Conservation (phyloP, 2,329 filamentous ascomycete genomes). For the Trichoderma sp. region DNA sequence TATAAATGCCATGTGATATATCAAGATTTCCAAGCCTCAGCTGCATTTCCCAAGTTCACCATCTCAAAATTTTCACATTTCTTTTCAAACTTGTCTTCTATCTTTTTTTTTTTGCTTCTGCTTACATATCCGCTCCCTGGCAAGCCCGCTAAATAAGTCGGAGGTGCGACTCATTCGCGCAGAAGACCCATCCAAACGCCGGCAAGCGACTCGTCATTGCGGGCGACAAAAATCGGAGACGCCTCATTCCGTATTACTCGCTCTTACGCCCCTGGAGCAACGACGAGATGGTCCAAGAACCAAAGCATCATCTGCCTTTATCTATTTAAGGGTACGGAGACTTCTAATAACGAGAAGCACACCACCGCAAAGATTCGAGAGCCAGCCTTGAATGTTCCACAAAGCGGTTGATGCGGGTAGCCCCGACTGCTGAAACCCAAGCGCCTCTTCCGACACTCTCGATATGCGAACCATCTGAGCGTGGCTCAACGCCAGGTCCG, state of each 20-base stretch:
- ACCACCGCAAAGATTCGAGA: background rate
- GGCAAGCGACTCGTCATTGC: background rate
- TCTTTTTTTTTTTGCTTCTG: background rate
- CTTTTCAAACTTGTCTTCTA: background rate
- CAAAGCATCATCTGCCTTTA: background rate
- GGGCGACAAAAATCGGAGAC: conserved; percentile 6
- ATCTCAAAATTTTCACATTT: background rate
- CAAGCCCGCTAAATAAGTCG: background rate
- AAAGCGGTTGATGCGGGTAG: conserved; percentile 12
- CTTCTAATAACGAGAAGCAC: background rate
- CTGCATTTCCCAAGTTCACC: background rate
- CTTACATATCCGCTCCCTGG: background rate
- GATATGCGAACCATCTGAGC: conserved; percentile 21
- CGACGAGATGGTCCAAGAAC: background rate
- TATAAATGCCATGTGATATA: background rate
- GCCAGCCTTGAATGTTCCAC: background rate
- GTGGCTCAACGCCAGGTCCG: conserved; percentile 6
- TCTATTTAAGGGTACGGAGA: background rate
- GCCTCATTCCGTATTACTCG: background rate
- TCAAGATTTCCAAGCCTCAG: background rate
- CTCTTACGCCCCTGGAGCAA: background rate
- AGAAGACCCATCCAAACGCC: background rate
- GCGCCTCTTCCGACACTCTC: conserved; percentile 11
- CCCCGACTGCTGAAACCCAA: conserved; percentile 22
- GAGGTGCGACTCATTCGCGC: background rate